Percentiles rank a stretch among this genome's conserved stretches.
Conservation (phyloP, 2,329 filamentous ascomycete species). For the Ceratocystis colombiana region DNA sequence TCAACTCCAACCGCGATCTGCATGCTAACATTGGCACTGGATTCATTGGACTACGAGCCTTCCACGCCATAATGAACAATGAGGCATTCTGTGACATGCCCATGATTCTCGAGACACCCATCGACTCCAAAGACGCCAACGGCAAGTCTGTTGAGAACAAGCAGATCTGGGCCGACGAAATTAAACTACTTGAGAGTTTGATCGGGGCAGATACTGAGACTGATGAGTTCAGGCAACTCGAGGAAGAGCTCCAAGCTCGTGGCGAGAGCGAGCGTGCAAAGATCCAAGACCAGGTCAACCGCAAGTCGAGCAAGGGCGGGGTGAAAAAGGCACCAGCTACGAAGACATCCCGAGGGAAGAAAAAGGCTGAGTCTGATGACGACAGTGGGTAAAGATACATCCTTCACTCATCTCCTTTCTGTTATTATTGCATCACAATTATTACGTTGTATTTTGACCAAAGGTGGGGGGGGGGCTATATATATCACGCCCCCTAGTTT, state of each 20-base stretch:
- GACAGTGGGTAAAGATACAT: neutral
- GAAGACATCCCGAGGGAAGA: slow-evolving; percentile 32
- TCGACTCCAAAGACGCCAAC: slow-evolving; percentile 56
- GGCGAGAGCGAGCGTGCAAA: slow-evolving; percentile 64
- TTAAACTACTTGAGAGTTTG: slow-evolving; percentile 82
- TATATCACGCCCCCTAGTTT: neutral
- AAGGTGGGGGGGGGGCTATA: neutral
- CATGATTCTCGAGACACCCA: slow-evolving; percentile 94
- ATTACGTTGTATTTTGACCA: neutral
- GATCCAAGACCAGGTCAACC: slow-evolving; percentile 68
- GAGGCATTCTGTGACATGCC: slow-evolving; percentile 64
- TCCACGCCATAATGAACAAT: slow-evolving; percentile 85
- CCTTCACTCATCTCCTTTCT: neutral
- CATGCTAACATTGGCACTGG: slow-evolving; percentile 96
- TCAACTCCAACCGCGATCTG: slow-evolving; percentile 70
- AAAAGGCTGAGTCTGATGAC: slow-evolving; percentile 25
- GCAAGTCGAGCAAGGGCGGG: slow-evolving; percentile 54
- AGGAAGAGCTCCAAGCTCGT: slow-evolving; percentile 53
- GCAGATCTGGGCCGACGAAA: slow-evolving; percentile 80
- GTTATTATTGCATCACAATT: neutral
- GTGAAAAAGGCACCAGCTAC: slow-evolving; percentile 34
- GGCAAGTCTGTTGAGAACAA: slow-evolving; percentile 67
- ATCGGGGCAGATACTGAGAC: slow-evolving; percentile 71
- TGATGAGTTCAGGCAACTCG: slow-evolving; percentile 59
- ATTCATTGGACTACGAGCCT: slow-evolving; percentile 80